A percentile compares a stretch with the other conserved stretches of the same genome.
Conservation (phyloP, 768 basidiomycete species). For the Obba rivulosa region DNA sequence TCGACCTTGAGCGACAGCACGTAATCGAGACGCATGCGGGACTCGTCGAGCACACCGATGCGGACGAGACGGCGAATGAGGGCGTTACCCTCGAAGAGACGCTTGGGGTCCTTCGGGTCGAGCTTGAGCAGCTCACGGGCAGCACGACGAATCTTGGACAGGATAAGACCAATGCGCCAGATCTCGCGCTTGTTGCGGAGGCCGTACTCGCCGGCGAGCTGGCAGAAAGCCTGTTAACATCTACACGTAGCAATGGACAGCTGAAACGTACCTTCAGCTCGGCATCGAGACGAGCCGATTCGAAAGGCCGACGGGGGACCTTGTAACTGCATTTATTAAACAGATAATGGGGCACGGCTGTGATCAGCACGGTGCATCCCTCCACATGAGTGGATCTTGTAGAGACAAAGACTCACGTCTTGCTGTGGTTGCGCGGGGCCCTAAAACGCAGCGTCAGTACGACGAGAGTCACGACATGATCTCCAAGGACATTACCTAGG, state of each 20-base stretch:
- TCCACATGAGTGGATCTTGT: constrained; percentile 66
- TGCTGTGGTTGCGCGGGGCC: constrained; percentile 89
- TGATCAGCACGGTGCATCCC: constrained; percentile 60
- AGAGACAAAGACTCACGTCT: constrained; percentile 74
- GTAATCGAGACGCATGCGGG: constrained; percentile 99
- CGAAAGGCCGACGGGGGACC: constrained; percentile 96
- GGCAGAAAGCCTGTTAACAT: neutral
- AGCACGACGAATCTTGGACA: constrained; percentile 99
- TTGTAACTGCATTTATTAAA: constrained; percentile 73
- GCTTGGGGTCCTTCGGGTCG: constrained; percentile 98
- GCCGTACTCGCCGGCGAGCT: constrained; percentile 99
- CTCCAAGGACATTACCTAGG: constrained; percentile 59
- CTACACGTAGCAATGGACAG: neutral
- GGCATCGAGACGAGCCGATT: constrained; percentile 96
- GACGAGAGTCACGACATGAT: constrained; percentile 2
- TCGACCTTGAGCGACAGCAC: constrained; percentile 98
- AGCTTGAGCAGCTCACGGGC: constrained; percentile 99
- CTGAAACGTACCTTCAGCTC: constrained; percentile 87
- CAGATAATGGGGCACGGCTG: constrained; percentile 59
- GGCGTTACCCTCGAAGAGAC: constrained; percentile 98
- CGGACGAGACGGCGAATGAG: constrained; percentile 95
- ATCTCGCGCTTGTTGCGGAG: constrained; percentile 99
- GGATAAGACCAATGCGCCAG: constrained; percentile 97
- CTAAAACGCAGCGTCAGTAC: constrained; percentile 41
- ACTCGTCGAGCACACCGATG: constrained; percentile 99